phyloP scores from a whole-genome alignment of 148 eudicot genomes.

The Fagopyrum homotropicum region DNA sequence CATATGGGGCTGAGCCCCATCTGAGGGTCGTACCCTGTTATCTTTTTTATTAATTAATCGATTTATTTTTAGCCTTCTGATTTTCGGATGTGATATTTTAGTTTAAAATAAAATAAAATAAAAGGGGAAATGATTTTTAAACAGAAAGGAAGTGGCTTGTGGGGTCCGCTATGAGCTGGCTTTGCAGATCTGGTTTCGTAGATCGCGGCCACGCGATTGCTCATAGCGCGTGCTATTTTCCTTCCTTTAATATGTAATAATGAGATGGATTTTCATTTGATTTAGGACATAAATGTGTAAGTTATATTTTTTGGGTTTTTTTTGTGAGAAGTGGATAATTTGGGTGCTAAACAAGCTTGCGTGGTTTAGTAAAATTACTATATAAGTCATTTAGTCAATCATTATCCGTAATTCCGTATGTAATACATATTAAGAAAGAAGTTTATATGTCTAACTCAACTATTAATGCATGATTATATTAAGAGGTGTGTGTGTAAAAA shows the following conservation, averaged over 20 bases:
- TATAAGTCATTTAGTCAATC: no score
- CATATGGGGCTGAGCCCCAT: conserved; percentile 7
- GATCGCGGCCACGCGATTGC: conserved; percentile 10
- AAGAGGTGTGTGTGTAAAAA: no score
- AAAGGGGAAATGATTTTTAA: neutral
- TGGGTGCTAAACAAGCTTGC: no score
- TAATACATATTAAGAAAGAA: no score
- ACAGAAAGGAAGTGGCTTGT: conserved; percentile 6
- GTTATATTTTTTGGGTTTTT: no score
- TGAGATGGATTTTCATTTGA: no score
- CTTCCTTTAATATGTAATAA: neutral
- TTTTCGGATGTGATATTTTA: neutral
- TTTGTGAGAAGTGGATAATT: no score
- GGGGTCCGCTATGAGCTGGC: conserved; percentile 14
- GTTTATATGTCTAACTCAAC: no score
- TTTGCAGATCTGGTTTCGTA: conserved; percentile 6
- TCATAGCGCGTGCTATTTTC: neutral
- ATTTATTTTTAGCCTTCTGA: neutral
- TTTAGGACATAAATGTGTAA: no score
- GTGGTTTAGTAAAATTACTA: no score
- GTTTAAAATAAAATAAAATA: neutral
- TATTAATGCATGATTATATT: no score
- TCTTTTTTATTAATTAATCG: neutral
- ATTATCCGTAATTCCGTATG: no score
- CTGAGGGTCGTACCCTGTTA: neutral